Evolutionary conservation across 345 rosid species (phyloP), one percentile per base, ranked within the genome.

Genomic region (Salix udensis): DNA sequence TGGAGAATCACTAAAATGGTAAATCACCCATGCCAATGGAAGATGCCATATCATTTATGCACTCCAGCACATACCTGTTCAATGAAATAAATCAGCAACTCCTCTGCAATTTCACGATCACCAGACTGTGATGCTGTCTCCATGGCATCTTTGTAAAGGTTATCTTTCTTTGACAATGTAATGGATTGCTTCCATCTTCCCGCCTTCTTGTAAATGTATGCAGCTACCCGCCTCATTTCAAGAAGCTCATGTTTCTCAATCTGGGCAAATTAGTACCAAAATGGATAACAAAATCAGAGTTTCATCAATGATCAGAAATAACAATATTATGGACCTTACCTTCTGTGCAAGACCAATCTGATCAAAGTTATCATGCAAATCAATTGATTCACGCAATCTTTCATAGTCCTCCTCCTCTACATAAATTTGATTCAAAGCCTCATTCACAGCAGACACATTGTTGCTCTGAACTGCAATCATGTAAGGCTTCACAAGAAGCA

Each of bases 221-320:
- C 98, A 78, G 98, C 98, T 76, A 95, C 98, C n/a, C 98, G 97
- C 80, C 98, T 90, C 98, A 95, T 95, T 83, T 95, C 98, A 74
- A 95, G 89, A 77, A 95, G 98, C 88, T 95, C 98, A 44, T 95
- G 98, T 81, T 95, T 95, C 93, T 95, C 98, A 68, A 93, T 91
- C 98, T 95, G 90, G 69, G 73, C 31, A 36, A 52, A 70, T 19
- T 79, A 74, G 72, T 60, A 72, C 74, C 71, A 18, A 75, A 70
- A 67, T 68, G 64, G 42, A 18, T 73, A 55, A 79, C 15, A 61
- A 44, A 39, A 19, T 15, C 66, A 68, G 18, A 67, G 36, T 55
- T 30, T 3, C 23, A 34, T 9, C 55, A 30, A 71, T 2, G n/a
- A 46, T 46, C 24, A 67, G 53, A 31, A 71, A 24, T 10, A 61